phyloP scores from a whole-genome alignment of 2,329 filamentous ascomycete species.

The Gaeumannomyces tritici region DNA sequence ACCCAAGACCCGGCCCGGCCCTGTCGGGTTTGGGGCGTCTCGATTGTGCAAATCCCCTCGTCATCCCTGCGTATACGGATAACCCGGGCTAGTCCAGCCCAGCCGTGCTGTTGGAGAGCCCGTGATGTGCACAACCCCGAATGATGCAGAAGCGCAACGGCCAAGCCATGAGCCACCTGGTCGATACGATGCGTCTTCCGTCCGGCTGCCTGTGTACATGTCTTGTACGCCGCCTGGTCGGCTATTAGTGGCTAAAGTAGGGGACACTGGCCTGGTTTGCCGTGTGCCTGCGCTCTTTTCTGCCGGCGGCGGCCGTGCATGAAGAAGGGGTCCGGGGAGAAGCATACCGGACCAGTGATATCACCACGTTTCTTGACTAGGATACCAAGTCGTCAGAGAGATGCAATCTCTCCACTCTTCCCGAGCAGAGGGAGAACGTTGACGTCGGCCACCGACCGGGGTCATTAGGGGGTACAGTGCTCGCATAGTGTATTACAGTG shows the following conservation, averaged over 20 bases:
- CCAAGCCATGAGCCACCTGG: background rate
- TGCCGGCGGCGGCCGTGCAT: background rate
- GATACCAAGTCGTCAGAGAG: background rate
- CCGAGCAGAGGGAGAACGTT: background rate
- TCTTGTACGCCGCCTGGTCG: too few species aligned
- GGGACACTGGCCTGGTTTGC: too few species aligned
- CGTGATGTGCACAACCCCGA: background rate
- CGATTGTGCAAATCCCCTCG: background rate
- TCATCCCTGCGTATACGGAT: background rate
- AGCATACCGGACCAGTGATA: background rate
- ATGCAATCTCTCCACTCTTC: background rate
- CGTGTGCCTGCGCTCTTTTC: background rate
- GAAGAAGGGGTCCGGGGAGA: background rate
- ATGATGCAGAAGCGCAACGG: background rate
- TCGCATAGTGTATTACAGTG: too few species aligned
- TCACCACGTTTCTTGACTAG: background rate
- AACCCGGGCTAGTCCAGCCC: background rate
- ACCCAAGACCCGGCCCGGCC: background rate
- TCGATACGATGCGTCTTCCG: background rate
- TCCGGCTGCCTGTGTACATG: background rate
- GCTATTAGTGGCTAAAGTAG: too few species aligned
- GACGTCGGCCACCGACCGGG: too few species aligned
- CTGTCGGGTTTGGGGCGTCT: too few species aligned
- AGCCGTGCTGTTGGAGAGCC: background rate
- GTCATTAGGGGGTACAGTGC: too few species aligned